Evolutionary conservation across 768 basidiomycete species (phyloP).

Genomic region (Suillus luteus): DNA sequence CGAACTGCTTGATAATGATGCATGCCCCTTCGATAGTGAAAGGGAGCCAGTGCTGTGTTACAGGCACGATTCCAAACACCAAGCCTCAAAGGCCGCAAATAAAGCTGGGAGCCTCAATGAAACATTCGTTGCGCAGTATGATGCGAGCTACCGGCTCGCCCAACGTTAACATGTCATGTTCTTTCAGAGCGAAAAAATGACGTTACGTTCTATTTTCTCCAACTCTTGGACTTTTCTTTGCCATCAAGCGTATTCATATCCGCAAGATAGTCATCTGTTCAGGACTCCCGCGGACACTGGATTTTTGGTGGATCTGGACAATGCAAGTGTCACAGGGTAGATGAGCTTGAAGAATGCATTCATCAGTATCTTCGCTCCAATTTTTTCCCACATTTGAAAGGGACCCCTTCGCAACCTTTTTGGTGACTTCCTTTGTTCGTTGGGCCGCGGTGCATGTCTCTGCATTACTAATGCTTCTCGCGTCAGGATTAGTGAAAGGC

Average conservation of each 20-base stretch:
- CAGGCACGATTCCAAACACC: neutral
- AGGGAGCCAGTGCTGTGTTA: neutral
- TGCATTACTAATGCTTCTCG: neutral
- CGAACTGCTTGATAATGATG: neutral
- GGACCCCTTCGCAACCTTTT: neutral
- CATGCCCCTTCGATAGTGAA: neutral
- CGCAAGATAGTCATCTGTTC: neutral
- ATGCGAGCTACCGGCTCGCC: neutral
- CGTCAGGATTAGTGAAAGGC: neutral
- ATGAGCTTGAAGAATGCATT: neutral
- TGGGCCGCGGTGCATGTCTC: neutral
- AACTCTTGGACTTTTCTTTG: neutral
- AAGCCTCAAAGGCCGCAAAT: neutral
- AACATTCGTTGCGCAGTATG: neutral
- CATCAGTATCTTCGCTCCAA: neutral
- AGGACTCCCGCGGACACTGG: neutral
- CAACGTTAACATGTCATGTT: neutral
- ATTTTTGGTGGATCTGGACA: neutral
- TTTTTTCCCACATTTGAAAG: constrained; percentile 1
- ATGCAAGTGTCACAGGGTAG: neutral
- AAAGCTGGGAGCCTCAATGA: neutral
- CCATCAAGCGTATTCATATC: neutral
- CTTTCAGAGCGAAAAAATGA: neutral
- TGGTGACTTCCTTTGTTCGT: neutral
- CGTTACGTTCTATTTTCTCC: neutral